Base-by-base conservation (phyloP, 2,329 filamentous ascomycete genomes). In the Pseudogymnoascus verrucosus region DNA sequence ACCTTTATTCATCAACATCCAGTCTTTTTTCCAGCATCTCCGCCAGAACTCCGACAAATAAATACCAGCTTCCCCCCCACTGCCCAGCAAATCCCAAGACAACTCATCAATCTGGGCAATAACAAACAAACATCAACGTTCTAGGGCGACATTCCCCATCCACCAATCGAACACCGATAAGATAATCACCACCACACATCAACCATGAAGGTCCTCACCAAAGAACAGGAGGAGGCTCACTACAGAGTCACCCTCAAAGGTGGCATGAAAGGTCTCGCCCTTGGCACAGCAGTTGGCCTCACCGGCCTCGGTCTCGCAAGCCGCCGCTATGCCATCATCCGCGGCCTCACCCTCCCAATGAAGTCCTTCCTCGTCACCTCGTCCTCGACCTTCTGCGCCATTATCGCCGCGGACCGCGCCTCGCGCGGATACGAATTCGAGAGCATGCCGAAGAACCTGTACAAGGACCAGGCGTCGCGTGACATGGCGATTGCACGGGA, bases 191-290 rank as follows among this genome's bases (percentile, higher is more conserved):
- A 60, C 36, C 31, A 60, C 36, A 57, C 2, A 61, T 16, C 39
- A 61, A 40, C 5, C 19, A 99, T 98, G 95, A 98, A 97, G 88
- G 82, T 98, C 74, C 84, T 98, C 75, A 96, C 90, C 71, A 91
- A 93, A 76, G 91, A 97, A 84, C 91, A 97, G 79, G 93, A 97
- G 79, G 76, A 82, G 65, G 90, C 84, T 62, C 93, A 97, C 83
- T 96, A 96, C 84, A 79, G 81, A 74, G 80, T 84, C 65, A 95
- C 96, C 66, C 73, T 98, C 69, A 76, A 89, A 67, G 95, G 93
- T 68, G 90, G 90, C 67, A 62, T 82, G 11, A 70, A 86, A 51
- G 93, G 95, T 67, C 78, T 92, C 2, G 81, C 78, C 39, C 72
- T 86, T 34, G 93, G 93, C 67, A 69, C 84, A 7, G 80, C 81